These are phyloP conservation scores for Agrostemma githago DNA, from an alignment of 148 eudicot genomes.

Conservation along the genomic window DNA sequence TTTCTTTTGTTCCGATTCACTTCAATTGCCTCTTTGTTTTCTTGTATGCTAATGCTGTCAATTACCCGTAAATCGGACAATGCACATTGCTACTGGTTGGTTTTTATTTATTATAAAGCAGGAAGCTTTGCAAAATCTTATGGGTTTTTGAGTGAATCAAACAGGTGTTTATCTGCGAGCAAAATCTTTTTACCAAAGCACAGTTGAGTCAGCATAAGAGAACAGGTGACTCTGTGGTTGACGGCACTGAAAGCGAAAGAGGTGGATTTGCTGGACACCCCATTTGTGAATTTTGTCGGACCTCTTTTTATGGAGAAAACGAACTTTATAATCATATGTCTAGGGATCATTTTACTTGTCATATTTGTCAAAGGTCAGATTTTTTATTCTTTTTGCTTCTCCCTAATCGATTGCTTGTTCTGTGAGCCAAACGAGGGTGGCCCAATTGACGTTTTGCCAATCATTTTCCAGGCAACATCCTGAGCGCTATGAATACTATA, in stretches of 20 bases:
- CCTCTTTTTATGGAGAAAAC: slow-evolving; percentile 87
- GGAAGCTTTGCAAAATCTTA: too few species aligned
- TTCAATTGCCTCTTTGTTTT: neutral
- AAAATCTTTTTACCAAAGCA: slow-evolving; percentile 77
- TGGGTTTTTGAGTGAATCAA: neutral
- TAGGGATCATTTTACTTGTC: slow-evolving; percentile 86
- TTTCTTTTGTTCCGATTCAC: neutral
- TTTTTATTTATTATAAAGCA: too few species aligned
- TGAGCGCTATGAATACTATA: slow-evolving; percentile 85
- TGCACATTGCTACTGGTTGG: too few species aligned
- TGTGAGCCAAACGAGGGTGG: neutral
- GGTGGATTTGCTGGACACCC: slow-evolving; percentile 98
- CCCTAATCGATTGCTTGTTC: neutral
- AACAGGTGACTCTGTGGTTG: slow-evolving; percentile 89
- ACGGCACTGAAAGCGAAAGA: slow-evolving; percentile 95
- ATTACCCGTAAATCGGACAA: too few species aligned
- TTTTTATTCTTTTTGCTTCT: neutral
- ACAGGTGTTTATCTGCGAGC: slow-evolving; percentile 92
- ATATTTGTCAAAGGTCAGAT: slow-evolving; percentile 78
- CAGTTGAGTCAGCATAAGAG: slow-evolving; percentile 81
- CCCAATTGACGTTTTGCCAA: slow-evolving; percentile 9
- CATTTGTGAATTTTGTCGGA: slow-evolving; percentile 77
- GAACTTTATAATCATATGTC: slow-evolving; percentile 87
- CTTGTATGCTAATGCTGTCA: too few species aligned
- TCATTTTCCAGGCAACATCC: slow-evolving; percentile 67